phyloP scores from a whole-genome alignment of 129 eudicot species.

The Helichrysum umbraculigerum region DNA sequence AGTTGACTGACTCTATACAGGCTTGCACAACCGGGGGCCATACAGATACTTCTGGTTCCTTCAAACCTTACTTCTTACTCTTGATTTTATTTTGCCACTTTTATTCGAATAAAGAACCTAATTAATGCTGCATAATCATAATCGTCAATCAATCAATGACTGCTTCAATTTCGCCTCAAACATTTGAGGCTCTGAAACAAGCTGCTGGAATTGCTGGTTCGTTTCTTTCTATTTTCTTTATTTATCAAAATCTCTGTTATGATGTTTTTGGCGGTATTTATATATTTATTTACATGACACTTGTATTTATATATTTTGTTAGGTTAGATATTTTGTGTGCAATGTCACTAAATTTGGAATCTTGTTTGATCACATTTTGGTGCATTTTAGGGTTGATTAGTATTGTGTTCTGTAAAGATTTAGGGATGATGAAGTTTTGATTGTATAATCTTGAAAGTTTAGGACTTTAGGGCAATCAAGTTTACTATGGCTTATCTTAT shows the following conservation, averaged over 20 bases:
- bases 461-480: not conserved
- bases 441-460: not conserved
- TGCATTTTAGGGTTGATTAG: conserved; percentile 23
- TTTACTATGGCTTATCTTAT: not conserved
- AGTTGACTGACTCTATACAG: conserved; percentile 25
- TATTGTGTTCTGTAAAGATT: conserved; percentile 13
- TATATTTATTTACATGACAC: too few relatives aligned
- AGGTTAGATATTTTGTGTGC: too few relatives aligned
- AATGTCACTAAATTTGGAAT: conserved; percentile 1
- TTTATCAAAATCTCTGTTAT: too few relatives aligned
- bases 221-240: not conserved
- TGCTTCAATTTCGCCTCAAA: conserved; percentile 41
- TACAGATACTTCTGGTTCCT: conserved; percentile 9
- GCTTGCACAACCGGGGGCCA: not conserved
- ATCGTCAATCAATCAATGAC: conserved; percentile 17
- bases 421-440: conserved; percentile 15
- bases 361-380: not conserved
- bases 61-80: not conserved
- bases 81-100: not conserved
- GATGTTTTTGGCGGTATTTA: not conserved
- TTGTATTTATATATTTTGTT: too few relatives aligned
- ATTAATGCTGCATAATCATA: not conserved
- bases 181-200: conserved; percentile 43
- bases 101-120: not conserved
- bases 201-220: conserved; percentile 89